phyloP scores from a whole-genome alignment of 257 asterid species.

The Eucommia ulmoides region DNA sequence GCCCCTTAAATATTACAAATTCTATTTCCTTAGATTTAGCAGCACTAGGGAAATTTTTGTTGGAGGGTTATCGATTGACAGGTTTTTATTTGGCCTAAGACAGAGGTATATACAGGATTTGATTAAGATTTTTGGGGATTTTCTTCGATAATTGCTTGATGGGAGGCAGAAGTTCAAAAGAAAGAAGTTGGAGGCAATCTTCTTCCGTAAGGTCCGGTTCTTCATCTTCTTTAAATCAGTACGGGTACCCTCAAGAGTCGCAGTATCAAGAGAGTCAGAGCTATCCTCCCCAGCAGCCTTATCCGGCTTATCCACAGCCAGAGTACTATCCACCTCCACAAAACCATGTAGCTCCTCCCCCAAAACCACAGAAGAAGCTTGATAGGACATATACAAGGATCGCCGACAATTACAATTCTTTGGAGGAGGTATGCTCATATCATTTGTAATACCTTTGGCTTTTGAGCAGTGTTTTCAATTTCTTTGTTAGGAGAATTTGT shows the following conservation, averaged over 20 bases:
- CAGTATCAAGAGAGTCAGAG: slow-evolving; percentile 24
- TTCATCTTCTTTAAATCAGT: slow-evolving; percentile 32
- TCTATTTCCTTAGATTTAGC: too few species aligned
- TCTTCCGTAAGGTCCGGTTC: slow-evolving; percentile 29
- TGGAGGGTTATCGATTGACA: too few species aligned
- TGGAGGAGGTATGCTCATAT: slow-evolving; percentile 65
- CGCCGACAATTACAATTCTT: slow-evolving; percentile 71
- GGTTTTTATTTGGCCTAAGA: too few species aligned
- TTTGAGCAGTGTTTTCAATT: too few species aligned
- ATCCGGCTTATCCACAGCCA: slow-evolving; percentile 27
- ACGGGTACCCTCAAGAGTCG: slow-evolving; percentile 27
- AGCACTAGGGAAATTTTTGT: too few species aligned
- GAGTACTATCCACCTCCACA: slow-evolving; percentile 20
- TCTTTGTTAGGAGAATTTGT: too few species aligned
- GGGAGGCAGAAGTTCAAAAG: slow-evolving; percentile 80
- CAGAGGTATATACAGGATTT: too few species aligned
- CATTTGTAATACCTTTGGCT: too few species aligned
- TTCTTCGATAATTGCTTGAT: slow-evolving; percentile 30
- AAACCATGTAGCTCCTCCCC: slow-evolving; percentile 15
- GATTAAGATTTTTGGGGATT: slow-evolving; percentile 8
- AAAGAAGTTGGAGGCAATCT: slow-evolving; percentile 40
- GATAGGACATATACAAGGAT: slow-evolving; percentile 83
- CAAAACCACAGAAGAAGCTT: slow-evolving; percentile 35
- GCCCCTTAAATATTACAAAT: too few species aligned
- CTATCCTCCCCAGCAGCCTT: slow-evolving; percentile 29